Conservation (phyloP, 192 early-diverging fungal genomes). For the Lunasporangiospora selenospora region DNA sequence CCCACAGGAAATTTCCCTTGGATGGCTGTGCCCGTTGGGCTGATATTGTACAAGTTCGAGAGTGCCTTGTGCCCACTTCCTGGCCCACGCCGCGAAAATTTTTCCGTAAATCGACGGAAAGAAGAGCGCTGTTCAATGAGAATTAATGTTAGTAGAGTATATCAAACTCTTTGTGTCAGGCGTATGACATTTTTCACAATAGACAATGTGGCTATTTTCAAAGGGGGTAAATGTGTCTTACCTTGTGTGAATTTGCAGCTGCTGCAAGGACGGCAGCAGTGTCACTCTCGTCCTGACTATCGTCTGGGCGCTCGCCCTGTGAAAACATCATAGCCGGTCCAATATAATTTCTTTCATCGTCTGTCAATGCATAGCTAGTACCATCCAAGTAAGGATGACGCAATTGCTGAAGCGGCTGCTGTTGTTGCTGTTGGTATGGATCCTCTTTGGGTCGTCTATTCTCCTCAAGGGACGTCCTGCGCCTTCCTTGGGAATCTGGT, state of each 20-base stretch:
- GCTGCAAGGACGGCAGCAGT: not conserved
- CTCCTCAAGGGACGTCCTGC: constrained; percentile 5
- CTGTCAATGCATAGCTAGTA: too few species aligned
- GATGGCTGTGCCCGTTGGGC: not conserved
- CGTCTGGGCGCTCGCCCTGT: constrained; percentile 38
- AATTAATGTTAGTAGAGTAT: not conserved
- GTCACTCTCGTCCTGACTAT: constrained; percentile 46
- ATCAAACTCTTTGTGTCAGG: too few species aligned
- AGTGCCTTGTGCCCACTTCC: constrained; percentile 38
- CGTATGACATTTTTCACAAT: not conserved
- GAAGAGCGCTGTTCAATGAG: constrained; percentile 30
- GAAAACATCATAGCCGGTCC: constrained; percentile 14
- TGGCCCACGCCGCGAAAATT: constrained; percentile 37
- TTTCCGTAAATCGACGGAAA: constrained; percentile 32
- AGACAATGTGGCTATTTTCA: not conserved
- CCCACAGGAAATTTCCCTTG: constrained; percentile 7
- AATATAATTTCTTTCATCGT: constrained; percentile 16
- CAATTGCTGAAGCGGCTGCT: too few species aligned
- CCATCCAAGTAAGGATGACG: too few species aligned
- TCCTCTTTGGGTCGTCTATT: too few species aligned
- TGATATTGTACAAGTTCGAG: constrained; percentile 13
- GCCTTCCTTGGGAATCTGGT: not conserved
- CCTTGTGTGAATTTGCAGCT: constrained; percentile 9
- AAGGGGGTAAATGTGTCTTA: constrained; percentile 1
- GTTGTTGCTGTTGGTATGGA: too few species aligned